A percentile compares a stretch with the other conserved stretches of the same genome.
Evolutionary conservation across 371 early-diverging fungal species (phyloP).

Genomic region (Circinella umbellata): DNA sequence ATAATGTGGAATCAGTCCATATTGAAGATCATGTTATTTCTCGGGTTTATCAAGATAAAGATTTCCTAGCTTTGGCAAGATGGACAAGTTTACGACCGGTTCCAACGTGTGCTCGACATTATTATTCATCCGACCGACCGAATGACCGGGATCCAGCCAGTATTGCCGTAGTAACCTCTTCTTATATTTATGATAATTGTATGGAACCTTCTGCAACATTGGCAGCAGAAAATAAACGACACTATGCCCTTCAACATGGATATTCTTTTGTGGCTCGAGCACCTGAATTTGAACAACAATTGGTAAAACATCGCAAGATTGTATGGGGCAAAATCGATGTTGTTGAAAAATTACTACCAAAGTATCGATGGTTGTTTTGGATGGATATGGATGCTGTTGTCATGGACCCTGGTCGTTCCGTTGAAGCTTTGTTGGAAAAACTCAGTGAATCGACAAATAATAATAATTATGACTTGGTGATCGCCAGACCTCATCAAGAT

Average conservation of each 20-base stretch:
- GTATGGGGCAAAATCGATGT: conserved; percentile 71
- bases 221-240: conserved; percentile 64
- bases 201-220: conserved; percentile 62
- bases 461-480: conserved; percentile 40
- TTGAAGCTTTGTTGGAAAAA: conserved; percentile 44
- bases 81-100: conserved; percentile 24
- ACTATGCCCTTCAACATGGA: conserved; percentile 59
- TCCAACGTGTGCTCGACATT: not conserved
- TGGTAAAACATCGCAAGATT: conserved; percentile 45
- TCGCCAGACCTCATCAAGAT: conserved; percentile 50
- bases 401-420: conserved; percentile 46
- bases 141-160: conserved; percentile 11
- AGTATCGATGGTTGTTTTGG: conserved; percentile 74
- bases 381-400: conserved; percentile 73
- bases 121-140: conserved; percentile 3
- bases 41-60: conserved; percentile 42
- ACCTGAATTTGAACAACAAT: conserved; percentile 60
- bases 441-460: conserved; percentile 29
- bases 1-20: conserved; percentile 46
- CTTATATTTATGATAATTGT: conserved; percentile 60
- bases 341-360: conserved; percentile 63
- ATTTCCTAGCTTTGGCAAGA: conserved; percentile 33
- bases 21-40: conserved; percentile 31
- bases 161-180: conserved; percentile 63
- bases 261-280: conserved; percentile 66